These are phyloP conservation scores for Viridothelium virens DNA, from an alignment of 495 filamentous ascomycete species.

Conservation along the genomic window DNA sequence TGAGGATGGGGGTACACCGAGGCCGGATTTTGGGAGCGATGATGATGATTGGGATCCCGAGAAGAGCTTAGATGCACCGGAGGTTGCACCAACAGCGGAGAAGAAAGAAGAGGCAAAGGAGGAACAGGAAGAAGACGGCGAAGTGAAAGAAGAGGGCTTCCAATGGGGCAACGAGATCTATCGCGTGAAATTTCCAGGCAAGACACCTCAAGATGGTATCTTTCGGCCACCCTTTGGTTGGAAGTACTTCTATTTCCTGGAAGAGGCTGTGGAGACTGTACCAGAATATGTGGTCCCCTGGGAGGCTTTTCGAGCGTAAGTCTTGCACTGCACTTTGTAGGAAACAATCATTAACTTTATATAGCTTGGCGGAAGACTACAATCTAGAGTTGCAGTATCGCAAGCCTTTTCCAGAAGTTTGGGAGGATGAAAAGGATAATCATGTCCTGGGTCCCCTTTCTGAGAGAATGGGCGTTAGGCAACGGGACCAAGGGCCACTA, in stretches of 20 bases:
- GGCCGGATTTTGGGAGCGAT: conserved; percentile 14
- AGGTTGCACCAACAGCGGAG: conserved; percentile 16
- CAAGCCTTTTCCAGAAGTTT: conserved; percentile 79
- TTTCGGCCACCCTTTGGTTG: conserved; percentile 95
- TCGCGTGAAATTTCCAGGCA: conserved; percentile 73
- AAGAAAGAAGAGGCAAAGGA: conserved; percentile 24
- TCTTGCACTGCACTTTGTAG: conserved; percentile 7
- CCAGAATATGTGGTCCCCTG: conserved; percentile 98
- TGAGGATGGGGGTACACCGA: not conserved
- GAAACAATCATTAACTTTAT: not conserved
- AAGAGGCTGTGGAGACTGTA: conserved; percentile 91
- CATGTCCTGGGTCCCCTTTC: conserved; percentile 68
- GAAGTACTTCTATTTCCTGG: conserved; percentile 93
- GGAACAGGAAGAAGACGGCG: conserved; percentile 40
- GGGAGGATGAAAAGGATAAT: conserved; percentile 82
- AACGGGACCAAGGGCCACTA: conserved; percentile 56
- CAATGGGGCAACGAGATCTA: conserved; percentile 94
- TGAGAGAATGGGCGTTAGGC: conserved; percentile 88
- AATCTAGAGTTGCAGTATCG: conserved; percentile 92
- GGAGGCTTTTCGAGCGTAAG: conserved; percentile 83
- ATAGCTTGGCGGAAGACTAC: conserved; percentile 77
- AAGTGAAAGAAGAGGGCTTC: conserved; percentile 48
- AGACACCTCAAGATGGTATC: conserved; percentile 60
- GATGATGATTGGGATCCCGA: conserved; percentile 35
- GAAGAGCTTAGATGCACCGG: conserved; percentile 25